Evolutionary conservation across 106 monocot species (phyloP), one percentile per base, ranked within the genome.

Genomic region (Dendrobium huoshanense): DNA sequence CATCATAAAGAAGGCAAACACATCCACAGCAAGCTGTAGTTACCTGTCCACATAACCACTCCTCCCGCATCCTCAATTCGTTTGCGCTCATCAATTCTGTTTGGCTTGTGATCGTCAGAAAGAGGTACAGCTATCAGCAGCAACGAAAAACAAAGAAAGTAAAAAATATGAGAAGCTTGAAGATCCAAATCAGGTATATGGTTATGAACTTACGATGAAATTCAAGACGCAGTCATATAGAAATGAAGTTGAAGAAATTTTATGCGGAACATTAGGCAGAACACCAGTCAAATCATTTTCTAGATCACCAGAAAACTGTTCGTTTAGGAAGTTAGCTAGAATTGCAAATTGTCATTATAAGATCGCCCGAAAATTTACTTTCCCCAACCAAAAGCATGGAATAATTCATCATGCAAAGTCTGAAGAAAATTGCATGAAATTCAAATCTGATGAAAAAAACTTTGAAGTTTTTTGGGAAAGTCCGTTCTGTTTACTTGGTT

Each of bases 11-110:
- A 58, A 58, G 16, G 2, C 16, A 58, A 4, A 20, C 58, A 9
- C 24, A 67, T 67, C 67, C n/a, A 27, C 67, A 67, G 6, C 24
- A 67, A 67, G n/a, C 7, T 0, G 67, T 58, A 80, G 20, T 81
- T 90, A 91, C 96, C 96, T 79, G 91, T 90, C 91, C 91, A 93
- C 74, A 90, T 84, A 75, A 96, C 76, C 80, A 96, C 68, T 75
- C 96, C 96, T 72, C 96, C 96, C 78, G 96, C 96, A 87, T 86
- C 78, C 82, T 96, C 93, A 78, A 96, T 96, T 82, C 96, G 88
- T 48, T 89, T 83, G 40, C 91, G 84, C 75, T 96, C 96, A 83
- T 96, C 96, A 84, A 79, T 90, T 87, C 87, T 91, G 96, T 78
- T 96, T 96, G 81, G 96, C 80, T 96, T 96, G 81, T 96, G 96